Percentiles rank a stretch among this genome's conserved stretches.
Evolutionary conservation across 1,284 basidiomycete species (phyloP).

Genomic region (Xerocomus amazonicus): DNA sequence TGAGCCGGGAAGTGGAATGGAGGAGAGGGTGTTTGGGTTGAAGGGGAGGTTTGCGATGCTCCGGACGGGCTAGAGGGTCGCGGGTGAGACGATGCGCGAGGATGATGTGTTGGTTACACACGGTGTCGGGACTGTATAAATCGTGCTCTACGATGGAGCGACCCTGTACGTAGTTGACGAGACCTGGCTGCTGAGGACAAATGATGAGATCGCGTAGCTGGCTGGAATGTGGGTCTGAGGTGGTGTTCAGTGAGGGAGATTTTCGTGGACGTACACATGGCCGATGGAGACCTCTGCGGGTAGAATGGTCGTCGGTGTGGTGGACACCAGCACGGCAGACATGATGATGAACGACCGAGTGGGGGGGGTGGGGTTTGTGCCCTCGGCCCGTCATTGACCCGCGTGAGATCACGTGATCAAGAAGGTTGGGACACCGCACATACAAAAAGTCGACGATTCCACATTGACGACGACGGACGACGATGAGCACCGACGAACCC

Average conservation of each 20-base stretch:
- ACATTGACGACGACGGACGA: constrained; percentile 9
- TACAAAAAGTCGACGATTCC: not conserved
- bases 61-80: constrained; percentile 42
- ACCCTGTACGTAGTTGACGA: constrained; percentile 63
- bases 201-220: constrained; percentile 74
- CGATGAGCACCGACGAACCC: constrained; percentile 27
- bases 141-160: constrained; percentile 66
- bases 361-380: constrained; percentile 12
- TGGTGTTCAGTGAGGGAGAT: constrained; percentile 3
- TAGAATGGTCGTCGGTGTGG: constrained; percentile 41
- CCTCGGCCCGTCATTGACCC: constrained; percentile 17
- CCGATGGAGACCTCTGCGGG: constrained; percentile 56
- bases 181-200: constrained; percentile 64
- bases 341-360: constrained; percentile 44
- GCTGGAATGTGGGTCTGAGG: constrained; percentile 35
- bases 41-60: constrained; percentile 56
- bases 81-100: constrained; percentile 9
- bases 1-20: constrained; percentile 51
- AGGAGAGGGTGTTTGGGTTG: constrained; percentile 65
- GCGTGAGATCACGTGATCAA: constrained; percentile 29
- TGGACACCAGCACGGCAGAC: constrained; percentile 43
- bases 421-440: not conserved
- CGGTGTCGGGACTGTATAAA: constrained; percentile 46
- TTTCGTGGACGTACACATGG: constrained; percentile 57
- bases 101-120: constrained; percentile 35